Evolutionary conservation across 768 basidiomycete species (phyloP).

Genomic region (Tylopilus sp.): DNA sequence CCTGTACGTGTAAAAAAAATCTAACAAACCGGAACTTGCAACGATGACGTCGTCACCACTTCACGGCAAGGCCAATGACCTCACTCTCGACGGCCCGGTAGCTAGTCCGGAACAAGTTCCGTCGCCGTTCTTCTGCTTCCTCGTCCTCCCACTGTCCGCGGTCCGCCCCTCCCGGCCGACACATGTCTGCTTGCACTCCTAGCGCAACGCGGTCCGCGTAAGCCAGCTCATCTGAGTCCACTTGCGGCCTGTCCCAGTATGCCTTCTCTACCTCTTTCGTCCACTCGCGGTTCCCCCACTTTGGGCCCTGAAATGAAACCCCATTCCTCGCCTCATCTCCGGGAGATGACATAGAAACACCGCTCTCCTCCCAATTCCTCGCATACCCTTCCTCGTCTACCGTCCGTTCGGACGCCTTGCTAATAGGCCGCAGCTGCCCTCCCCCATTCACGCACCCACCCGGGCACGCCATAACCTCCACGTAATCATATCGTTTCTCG

Average conservation of each 20-base stretch:
- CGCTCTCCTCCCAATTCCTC: constrained; percentile 59
- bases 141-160: constrained; percentile 39
- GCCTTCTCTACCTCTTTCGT: constrained; percentile 73
- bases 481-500: constrained; percentile 73
- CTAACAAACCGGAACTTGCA: not conserved
- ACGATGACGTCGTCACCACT: constrained; percentile 48
- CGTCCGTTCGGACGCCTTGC: constrained; percentile 20
- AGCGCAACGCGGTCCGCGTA: constrained; percentile 38
- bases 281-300: constrained; percentile 86
- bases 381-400: constrained; percentile 64
- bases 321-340: not conserved
- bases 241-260: constrained; percentile 63
- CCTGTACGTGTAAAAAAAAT: constrained; percentile 16
- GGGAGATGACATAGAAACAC: constrained; percentile 34
- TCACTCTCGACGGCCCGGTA: constrained; percentile 88
- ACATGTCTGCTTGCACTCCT: constrained; percentile 41
- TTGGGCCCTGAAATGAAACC: constrained; percentile 37
- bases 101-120: constrained; percentile 64
- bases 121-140: constrained; percentile 41
- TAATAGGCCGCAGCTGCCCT: constrained; percentile 55
- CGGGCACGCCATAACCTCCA: constrained; percentile 99
- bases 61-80: constrained; percentile 70
- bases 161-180: constrained; percentile 29
- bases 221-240: constrained; percentile 5
- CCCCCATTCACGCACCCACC: constrained; percentile 97